These are phyloP conservation scores for Ganoderma sinense DNA, from an alignment of 1,284 basidiomycete species.

Conservation along the genomic window DNA sequence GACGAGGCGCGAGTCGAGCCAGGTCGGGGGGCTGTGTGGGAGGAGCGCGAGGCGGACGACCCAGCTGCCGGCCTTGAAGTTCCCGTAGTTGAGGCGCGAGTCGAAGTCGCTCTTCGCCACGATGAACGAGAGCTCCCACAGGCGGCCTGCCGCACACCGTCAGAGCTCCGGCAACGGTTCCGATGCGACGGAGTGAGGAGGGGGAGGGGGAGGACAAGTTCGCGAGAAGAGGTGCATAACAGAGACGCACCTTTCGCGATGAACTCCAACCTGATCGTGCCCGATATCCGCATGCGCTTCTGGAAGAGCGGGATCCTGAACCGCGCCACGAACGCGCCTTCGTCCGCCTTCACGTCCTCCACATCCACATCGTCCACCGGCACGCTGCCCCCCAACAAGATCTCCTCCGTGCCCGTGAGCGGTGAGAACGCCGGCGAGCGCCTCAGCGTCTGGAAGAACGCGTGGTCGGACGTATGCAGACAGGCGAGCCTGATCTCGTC, in stretches of 20 bases:
- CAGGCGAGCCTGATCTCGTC: slow-evolving; percentile 72
- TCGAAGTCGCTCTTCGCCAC: slow-evolving; percentile 40
- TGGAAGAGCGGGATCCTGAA: slow-evolving; percentile 70
- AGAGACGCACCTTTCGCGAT: slow-evolving; percentile 66
- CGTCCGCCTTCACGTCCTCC: slow-evolving; percentile 51
- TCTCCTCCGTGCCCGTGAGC: slow-evolving; percentile 60
- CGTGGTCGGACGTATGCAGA: slow-evolving; percentile 66
- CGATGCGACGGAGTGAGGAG: neutral
- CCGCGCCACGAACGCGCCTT: slow-evolving; percentile 60
- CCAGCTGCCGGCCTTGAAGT: slow-evolving; percentile 56
- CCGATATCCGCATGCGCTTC: slow-evolving; percentile 72
- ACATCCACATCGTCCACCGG: slow-evolving; percentile 62
- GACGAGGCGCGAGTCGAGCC: slow-evolving; percentile 62
- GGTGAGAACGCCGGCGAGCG: slow-evolving; percentile 55
- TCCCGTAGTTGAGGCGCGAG: slow-evolving; percentile 23
- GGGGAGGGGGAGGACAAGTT: neutral
- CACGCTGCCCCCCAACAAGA: slow-evolving; percentile 60
- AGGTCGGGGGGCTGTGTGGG: slow-evolving; percentile 67
- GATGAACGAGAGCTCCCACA: slow-evolving; percentile 67
- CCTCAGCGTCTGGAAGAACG: slow-evolving; percentile 66
- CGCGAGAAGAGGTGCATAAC: neutral
- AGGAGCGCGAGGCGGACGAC: slow-evolving; percentile 59
- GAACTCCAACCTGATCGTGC: slow-evolving; percentile 63
- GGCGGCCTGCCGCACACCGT: slow-evolving; percentile 51
- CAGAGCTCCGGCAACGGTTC: neutral